Percentiles rank a stretch among this genome's conserved stretches.
Evolutionary conservation across 2,329 filamentous ascomycete species (phyloP).

Genomic region (Pseudocercospora fijiensis): DNA sequence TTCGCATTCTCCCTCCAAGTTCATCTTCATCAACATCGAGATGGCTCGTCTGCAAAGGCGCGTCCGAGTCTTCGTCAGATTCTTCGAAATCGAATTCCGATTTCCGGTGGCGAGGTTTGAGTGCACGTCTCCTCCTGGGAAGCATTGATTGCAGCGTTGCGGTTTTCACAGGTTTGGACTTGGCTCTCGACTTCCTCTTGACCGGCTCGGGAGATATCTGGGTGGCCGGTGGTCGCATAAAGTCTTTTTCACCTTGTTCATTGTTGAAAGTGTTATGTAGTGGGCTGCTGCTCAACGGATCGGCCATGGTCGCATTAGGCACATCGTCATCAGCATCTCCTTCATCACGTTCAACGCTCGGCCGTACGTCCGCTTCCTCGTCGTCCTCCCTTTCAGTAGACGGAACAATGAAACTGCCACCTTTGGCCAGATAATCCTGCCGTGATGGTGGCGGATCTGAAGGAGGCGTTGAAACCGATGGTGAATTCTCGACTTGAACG

Average conservation of each 20-base stretch:
- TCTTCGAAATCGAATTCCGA: constrained; percentile 45
- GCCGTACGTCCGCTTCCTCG: constrained; percentile 22
- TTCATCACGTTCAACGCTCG: constrained; percentile 15
- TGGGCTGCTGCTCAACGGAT: constrained; percentile 47
- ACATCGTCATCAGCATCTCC: constrained; percentile 31
- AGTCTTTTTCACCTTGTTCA: constrained; percentile 2
- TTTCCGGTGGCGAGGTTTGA: constrained; percentile 27
- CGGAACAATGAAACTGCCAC: constrained; percentile 21
- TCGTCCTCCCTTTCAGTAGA: constrained; percentile 22
- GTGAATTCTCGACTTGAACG: constrained; percentile 36
- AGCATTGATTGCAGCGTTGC: constrained; percentile 48
- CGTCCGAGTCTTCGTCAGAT: constrained; percentile 37
- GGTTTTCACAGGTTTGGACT: constrained; percentile 41
- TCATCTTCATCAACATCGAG: constrained; percentile 46
- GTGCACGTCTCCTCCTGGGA: constrained; percentile 42
- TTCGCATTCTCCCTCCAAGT: constrained; percentile 30
- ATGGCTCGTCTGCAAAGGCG: constrained; percentile 24
- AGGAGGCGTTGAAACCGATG: constrained; percentile 38
- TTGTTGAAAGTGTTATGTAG: background rate
- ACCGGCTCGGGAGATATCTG: constrained; percentile 29
- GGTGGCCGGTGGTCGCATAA: constrained; percentile 27
- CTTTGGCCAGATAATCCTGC: constrained; percentile 31
- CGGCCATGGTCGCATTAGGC: constrained; percentile 45
- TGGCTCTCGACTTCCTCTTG: constrained; percentile 30
- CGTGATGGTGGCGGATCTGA: constrained; percentile 34